Conservation (phyloP, 495 filamentous ascomycete genomes). For the Penicillium psychrofluorescens region DNA sequence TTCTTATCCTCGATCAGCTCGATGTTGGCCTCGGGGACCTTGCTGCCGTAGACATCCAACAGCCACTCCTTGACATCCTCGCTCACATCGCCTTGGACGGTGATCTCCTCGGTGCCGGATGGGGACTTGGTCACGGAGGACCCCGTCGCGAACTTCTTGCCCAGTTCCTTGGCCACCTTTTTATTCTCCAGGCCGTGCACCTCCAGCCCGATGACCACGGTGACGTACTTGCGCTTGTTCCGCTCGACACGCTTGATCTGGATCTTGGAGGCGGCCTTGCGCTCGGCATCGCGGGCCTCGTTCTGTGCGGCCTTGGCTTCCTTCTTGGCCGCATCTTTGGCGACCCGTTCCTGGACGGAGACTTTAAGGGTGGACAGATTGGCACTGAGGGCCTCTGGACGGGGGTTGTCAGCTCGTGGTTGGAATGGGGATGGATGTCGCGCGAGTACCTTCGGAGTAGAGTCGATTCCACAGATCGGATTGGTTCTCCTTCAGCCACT, state of each 20-base stretch:
- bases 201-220: conserved; percentile 81
- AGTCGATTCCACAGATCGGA: conserved; percentile 65
- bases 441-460: conserved; percentile 69
- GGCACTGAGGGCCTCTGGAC: conserved; percentile 69
- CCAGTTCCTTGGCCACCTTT: conserved; percentile 55
- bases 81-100: conserved; percentile 94
- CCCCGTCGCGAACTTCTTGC: conserved; percentile 71
- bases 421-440: not conserved
- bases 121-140: conserved; percentile 84
- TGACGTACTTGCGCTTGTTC: conserved; percentile 96
- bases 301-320: conserved; percentile 83
- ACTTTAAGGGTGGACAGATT: conserved; percentile 78
- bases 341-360: conserved; percentile 83
- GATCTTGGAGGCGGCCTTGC: conserved; percentile 70
- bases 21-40: conserved; percentile 88
- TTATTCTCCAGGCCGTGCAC: conserved; percentile 88
- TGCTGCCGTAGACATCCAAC: conserved; percentile 69
- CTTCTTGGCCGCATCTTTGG: conserved; percentile 91
- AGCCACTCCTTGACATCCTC: conserved; percentile 91
- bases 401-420: not conserved
- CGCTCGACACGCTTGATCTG: conserved; percentile 94
- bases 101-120: conserved; percentile 88
- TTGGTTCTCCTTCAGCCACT: conserved; percentile 79
- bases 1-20: conserved; percentile 92
- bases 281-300: conserved; percentile 71